Evolutionary conservation across 305 asterid genomes (phyloP).

Genomic region (Fraxinus greggii): DNA sequence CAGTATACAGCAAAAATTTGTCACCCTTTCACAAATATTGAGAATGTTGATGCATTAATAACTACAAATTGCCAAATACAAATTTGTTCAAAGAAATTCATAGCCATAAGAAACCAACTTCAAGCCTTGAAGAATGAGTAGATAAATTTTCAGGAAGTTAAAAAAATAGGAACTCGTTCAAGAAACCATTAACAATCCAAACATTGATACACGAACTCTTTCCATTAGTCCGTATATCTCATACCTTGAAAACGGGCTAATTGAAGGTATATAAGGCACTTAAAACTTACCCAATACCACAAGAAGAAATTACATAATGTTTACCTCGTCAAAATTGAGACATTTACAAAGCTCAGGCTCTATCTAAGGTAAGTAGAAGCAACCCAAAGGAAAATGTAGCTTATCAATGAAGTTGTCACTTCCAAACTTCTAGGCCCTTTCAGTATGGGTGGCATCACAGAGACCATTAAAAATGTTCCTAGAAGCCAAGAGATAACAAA

Average conservation of each 20-base stretch:
- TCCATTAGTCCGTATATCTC: neutral
- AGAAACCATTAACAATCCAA: neutral
- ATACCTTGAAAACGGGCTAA: neutral
- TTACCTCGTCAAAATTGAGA: slow-evolving; percentile 35
- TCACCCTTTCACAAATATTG: too few relatives aligned
- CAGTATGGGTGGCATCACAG: slow-evolving; percentile 86
- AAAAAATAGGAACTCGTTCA: neutral
- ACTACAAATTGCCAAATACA: neutral
- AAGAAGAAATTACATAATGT: slow-evolving; percentile 16
- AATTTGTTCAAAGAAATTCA: neutral
- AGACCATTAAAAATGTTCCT: slow-evolving; percentile 93
- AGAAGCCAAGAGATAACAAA: slow-evolving; percentile 79
- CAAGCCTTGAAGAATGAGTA: neutral
- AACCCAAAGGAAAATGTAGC: slow-evolving; percentile 82
- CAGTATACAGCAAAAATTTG: too few relatives aligned
- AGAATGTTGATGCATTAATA: too few relatives aligned
- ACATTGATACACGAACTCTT: too few relatives aligned
- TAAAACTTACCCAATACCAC: slow-evolving; percentile 17
- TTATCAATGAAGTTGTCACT: slow-evolving; percentile 84
- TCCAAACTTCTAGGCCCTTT: slow-evolving; percentile 87
- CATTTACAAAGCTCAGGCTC: slow-evolving; percentile 18
- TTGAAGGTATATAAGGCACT: slow-evolving; percentile 11
- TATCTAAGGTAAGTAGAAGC: slow-evolving; percentile 87
- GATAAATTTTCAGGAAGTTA: neutral
- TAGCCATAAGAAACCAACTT: neutral